phyloP scores from a whole-genome alignment of 805 yeast species.

The Candida schatavii region DNA sequence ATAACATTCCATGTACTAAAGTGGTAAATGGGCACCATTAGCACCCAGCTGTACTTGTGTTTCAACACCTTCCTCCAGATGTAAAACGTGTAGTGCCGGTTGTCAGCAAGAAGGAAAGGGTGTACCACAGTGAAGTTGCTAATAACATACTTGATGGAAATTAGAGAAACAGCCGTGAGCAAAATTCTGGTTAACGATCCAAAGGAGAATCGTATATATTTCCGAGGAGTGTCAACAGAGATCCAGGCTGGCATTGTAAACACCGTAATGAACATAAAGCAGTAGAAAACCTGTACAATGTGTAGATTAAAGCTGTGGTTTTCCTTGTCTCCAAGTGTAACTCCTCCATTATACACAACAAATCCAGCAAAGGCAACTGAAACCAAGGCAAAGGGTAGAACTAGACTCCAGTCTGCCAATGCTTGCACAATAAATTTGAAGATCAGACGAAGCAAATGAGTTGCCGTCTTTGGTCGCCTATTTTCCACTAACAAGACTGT shows the following conservation, averaged over 20 bases:
- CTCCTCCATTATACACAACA: slow-evolving; percentile 69
- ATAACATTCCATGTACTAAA: slow-evolving; percentile 42
- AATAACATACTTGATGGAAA: slow-evolving; percentile 44
- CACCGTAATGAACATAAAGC: slow-evolving; percentile 57
- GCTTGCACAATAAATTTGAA: slow-evolving; percentile 13
- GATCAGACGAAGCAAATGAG: slow-evolving; percentile 5
- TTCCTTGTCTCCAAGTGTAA: slow-evolving; percentile 87
- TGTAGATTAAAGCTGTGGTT: slow-evolving; percentile 77
- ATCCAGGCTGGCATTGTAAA: slow-evolving; percentile 78
- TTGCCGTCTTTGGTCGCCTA: slow-evolving; percentile 25
- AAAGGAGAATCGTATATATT: slow-evolving; percentile 34
- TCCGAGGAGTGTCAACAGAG: slow-evolving; percentile 35
- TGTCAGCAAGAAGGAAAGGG: slow-evolving; percentile 90
- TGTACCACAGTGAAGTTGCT: slow-evolving; percentile 71
- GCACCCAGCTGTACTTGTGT: slow-evolving; percentile 43
- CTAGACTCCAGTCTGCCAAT: slow-evolving; percentile 16
- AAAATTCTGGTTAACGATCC: slow-evolving; percentile 16
- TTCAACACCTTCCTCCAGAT: slow-evolving; percentile 67
- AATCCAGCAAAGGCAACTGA: slow-evolving; percentile 55
- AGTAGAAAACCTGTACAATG: slow-evolving; percentile 78
- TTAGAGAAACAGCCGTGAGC: slow-evolving; percentile 6
- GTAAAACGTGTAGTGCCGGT: slow-evolving; percentile 90
- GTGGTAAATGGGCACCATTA: slow-evolving; percentile 68
- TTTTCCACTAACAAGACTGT: slow-evolving; percentile 54
- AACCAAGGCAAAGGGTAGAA: slow-evolving; percentile 53